Conservation (phyloP, 2,329 filamentous ascomycete genomes). For the Metarhizium brunneum region DNA sequence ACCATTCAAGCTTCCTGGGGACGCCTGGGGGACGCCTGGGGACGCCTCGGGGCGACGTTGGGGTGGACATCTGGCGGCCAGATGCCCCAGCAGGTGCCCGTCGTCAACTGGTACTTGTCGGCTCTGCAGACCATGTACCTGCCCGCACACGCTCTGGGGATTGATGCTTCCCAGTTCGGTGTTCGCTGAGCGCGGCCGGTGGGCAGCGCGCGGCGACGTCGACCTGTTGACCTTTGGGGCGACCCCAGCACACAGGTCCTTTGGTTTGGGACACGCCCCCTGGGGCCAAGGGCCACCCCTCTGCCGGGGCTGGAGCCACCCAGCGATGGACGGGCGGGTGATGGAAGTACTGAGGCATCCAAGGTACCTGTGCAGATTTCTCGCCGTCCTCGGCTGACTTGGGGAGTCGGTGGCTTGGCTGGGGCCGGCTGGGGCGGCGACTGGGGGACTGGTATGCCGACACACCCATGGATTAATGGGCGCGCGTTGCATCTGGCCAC, state of each 20-base stretch:
- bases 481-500: constrained; percentile 2
- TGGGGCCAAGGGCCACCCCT: neutral
- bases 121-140: neutral
- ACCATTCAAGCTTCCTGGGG: too few species aligned
- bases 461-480: constrained; percentile 1
- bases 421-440: constrained; percentile 6
- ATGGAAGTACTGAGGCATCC: constrained; percentile 1
- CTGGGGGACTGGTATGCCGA: constrained; percentile 3
- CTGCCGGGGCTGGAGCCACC: neutral
- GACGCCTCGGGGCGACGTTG: neutral
- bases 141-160: neutral
- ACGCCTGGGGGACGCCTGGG: neutral
- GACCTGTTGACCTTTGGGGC: too few species aligned
- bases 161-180: neutral
- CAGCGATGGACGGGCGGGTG: neutral
- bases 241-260: neutral
- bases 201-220: neutral
- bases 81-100: neutral
- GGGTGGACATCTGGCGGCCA: neutral
- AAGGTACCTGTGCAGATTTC: constrained; percentile 6
- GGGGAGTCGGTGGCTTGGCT: constrained; percentile 6
- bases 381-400: neutral
- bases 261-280: neutral
- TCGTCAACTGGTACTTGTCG: neutral
- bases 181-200: neutral